Conservation (phyloP, 208 protist species). For the Leishmania gerbilli region DNA sequence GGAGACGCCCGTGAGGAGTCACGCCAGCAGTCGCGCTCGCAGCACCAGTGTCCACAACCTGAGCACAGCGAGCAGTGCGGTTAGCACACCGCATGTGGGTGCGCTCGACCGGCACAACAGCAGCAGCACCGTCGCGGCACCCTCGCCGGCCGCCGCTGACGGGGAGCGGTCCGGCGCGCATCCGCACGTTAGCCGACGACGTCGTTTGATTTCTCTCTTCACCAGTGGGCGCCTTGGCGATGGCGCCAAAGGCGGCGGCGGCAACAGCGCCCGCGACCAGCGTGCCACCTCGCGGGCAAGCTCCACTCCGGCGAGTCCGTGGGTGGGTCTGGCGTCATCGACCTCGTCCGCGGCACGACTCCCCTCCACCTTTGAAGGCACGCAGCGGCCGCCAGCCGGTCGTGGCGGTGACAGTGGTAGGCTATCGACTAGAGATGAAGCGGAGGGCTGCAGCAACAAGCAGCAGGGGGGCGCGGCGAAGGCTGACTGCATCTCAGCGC, state of each 20-base stretch:
- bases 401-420: background rate
- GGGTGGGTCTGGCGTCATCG: background rate
- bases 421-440: background rate
- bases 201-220: constrained; percentile 32
- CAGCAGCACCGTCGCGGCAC: background rate
- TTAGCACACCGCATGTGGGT: background rate
- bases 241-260: background rate
- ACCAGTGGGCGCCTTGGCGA: constrained; percentile 26
- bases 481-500: background rate
- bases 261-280: background rate
- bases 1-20: background rate
- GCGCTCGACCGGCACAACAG: background rate
- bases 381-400: background rate
- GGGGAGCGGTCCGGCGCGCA: background rate
- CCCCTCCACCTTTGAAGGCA: background rate
- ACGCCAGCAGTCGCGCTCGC: constrained; percentile 2
- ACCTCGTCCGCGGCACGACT: background rate
- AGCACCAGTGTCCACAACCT: background rate
- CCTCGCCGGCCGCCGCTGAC: background rate
- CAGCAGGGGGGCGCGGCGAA: background rate
- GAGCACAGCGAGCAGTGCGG: constrained; percentile 5
- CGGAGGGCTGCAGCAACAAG: background rate
- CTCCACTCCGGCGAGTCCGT: background rate
- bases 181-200: constrained; percentile 10
- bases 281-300: background rate